These are phyloP conservation scores for Chenopodium berlandieri DNA, from an alignment of 148 eudicot species.

Conservation along the genomic window DNA sequence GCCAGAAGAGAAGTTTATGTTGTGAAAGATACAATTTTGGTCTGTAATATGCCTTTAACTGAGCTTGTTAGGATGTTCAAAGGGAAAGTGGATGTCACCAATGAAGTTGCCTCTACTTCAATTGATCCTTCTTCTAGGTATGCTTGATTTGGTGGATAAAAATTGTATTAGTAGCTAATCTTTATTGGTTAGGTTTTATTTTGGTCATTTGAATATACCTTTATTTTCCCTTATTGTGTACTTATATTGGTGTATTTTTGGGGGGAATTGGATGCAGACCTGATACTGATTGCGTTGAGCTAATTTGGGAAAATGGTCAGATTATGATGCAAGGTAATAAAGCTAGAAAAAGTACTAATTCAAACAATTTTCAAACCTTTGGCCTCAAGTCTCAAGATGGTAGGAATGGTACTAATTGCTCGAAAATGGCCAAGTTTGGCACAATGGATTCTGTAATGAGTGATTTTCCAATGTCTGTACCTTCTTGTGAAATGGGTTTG, in stretches of 20 bases:
- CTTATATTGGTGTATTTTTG: constrained; percentile 21
- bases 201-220: background rate
- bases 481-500: constrained; percentile 47
- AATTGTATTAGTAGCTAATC: background rate
- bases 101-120: constrained; percentile 43
- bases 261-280: constrained; percentile 47
- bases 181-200: constrained; percentile 2
- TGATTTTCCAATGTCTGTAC: constrained; percentile 44
- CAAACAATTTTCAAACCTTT: constrained; percentile 42
- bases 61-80: constrained; percentile 57
- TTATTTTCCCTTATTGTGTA: constrained; percentile 1
- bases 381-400: constrained; percentile 38
- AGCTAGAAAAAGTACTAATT: constrained; percentile 21
- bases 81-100: constrained; percentile 53
- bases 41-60: constrained; percentile 72
- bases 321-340: constrained; percentile 62
- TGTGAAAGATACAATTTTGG: constrained; percentile 10
- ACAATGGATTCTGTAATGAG: constrained; percentile 36
- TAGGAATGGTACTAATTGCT: constrained; percentile 21
- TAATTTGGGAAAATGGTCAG: constrained; percentile 84
- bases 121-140: constrained; percentile 55
- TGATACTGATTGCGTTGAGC: constrained; percentile 55
- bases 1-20: constrained; percentile 12
- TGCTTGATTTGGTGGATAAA: constrained; percentile 21
- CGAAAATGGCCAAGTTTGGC: constrained; percentile 45